Base-by-base conservation (phyloP, 192 early-diverging fungal genomes). In the Gamsiella multidivaricata region DNA sequence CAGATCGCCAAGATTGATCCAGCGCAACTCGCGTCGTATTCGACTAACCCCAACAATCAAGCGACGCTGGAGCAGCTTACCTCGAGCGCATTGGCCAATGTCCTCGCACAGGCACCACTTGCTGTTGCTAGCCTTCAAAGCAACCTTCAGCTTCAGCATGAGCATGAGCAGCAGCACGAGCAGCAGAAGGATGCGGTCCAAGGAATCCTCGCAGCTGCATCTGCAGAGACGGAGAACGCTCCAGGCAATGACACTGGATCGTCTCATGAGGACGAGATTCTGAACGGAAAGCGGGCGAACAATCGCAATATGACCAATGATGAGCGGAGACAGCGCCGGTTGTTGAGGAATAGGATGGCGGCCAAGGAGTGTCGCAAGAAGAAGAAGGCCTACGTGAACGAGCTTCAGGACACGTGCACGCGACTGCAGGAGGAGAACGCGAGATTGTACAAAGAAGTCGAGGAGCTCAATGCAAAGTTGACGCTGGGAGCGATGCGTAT, bases 341-440 rank as follows among this genome's bases (percentile, higher is more conserved):
- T 94, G 69, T 81, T 89, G 64, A 87, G 91, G 58, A 94, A 94
- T 81, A 81, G 93, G 8, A 81, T 93, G 20, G 93, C 93, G 0
- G 93, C 93, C 55, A 93, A 93, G 78, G 93, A 93, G 69, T 94
- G 92, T 53, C 88, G 93, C 8, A 91, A 91, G 59, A 94, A 94
- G 73, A 93, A 93, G 75, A 94, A 94, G 71, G 86, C 82, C n/a
- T 92, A 89, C 61, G 89, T 94, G 29, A 75, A 80, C 20, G 91
- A 91, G 37, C 83, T 94, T 52, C 91, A 93, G 54, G 83, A 88
- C 42, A 88, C 90, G 51, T 83, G 91, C 10, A 55, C 76, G 12
- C 70, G 84, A 29, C 52, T 93, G 22, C 87, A 90, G 57, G 83
- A 88, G 25, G 92, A 94, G 39, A 92, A 92, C 69, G 63, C 73